A percentile compares a stretch with the other conserved stretches of the same genome.
These are phyloP conservation scores for Phytopythium boreale DNA, from an alignment of 352 stramenopile genomes.

Conservation along the genomic window DNA sequence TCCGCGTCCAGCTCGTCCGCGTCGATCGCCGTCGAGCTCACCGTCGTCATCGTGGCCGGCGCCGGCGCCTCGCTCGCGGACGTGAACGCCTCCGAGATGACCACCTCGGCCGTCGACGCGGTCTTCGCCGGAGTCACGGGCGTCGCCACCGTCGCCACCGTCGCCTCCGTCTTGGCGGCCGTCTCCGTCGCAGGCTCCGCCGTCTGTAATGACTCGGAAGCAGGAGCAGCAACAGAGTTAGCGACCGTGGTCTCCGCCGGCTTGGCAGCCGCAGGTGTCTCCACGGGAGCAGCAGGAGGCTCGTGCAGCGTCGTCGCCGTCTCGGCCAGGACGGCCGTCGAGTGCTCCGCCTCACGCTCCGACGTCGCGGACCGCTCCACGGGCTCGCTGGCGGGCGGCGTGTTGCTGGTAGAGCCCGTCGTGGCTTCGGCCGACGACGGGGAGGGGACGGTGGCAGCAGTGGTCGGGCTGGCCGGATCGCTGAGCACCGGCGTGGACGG, in stretches of 20 bases:
- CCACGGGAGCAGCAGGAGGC: slow-evolving; percentile 12
- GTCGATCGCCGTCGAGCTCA: slow-evolving; percentile 18
- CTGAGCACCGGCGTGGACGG: background rate
- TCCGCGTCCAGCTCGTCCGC: slow-evolving; percentile 22
- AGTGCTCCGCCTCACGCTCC: slow-evolving; percentile 8
- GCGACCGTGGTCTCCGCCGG: slow-evolving; percentile 10
- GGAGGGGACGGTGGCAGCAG: background rate
- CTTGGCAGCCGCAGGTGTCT: background rate
- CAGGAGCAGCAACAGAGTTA: slow-evolving; percentile 2
- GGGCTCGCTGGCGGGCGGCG: background rate
- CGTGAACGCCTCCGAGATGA: slow-evolving; percentile 11
- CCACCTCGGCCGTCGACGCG: slow-evolving; percentile 4
- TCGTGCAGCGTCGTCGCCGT: slow-evolving; percentile 16
- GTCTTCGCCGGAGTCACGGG: slow-evolving; percentile 5
- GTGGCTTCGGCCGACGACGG: background rate
- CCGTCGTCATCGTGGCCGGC: background rate
- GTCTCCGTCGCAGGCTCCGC: slow-evolving; percentile 9
- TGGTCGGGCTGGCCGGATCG: background rate
- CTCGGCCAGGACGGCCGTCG: slow-evolving; percentile 22
- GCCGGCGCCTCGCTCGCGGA: slow-evolving; percentile 5
- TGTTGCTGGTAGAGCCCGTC: background rate
- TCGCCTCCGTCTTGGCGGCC: background rate
- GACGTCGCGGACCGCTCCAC: background rate
- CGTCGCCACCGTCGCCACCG: background rate
- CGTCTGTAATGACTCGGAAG: slow-evolving; percentile 8